phyloP scores from a whole-genome alignment of 805 yeast genomes.

The Kluyveromyces dobzhanskii region DNA sequence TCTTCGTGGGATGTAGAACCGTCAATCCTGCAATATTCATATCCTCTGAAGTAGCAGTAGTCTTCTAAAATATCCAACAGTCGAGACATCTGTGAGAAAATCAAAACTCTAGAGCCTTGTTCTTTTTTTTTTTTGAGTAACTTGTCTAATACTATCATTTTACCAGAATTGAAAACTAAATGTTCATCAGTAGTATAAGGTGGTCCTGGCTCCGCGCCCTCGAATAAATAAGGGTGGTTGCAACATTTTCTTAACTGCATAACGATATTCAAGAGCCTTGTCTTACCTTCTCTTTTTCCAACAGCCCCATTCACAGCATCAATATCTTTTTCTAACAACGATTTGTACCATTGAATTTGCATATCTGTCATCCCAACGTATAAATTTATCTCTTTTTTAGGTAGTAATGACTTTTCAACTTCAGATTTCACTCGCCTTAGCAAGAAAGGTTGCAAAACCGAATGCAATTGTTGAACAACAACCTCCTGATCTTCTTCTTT shows the following conservation, averaged over 20 bases:
- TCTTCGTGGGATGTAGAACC: slow-evolving; percentile 92
- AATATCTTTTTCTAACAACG: slow-evolving; percentile 81
- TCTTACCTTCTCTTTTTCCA: slow-evolving; percentile 91
- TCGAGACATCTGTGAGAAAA: slow-evolving; percentile 91
- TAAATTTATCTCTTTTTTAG: slow-evolving; percentile 82
- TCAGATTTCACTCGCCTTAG: slow-evolving; percentile 86
- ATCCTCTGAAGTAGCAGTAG: slow-evolving; percentile 78
- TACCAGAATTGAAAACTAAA: slow-evolving; percentile 80
- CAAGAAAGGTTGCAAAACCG: slow-evolving; percentile 79
- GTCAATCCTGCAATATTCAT: slow-evolving; percentile 84
- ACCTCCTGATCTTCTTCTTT: slow-evolving; percentile 59
- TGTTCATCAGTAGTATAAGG: slow-evolving; percentile 96
- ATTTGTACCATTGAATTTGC: slow-evolving; percentile 91
- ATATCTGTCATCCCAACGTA: slow-evolving; percentile 93
- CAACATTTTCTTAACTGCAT: slow-evolving; percentile 97
- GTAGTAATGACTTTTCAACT: slow-evolving; percentile 83
- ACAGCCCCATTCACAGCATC: slow-evolving; percentile 94
- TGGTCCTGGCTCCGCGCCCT: slow-evolving; percentile 99
- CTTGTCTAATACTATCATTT: slow-evolving; percentile 83
- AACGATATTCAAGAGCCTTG: slow-evolving; percentile 83
- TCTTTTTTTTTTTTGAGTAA: slow-evolving; percentile 59
- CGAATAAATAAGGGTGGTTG: slow-evolving; percentile 93
- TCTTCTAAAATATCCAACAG: slow-evolving; percentile 85
- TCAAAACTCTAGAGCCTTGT: slow-evolving; percentile 82
- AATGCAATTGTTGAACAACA: slow-evolving; percentile 82